These are phyloP conservation scores for Pulveroboletus sp. DNA, from an alignment of 768 basidiomycete genomes.

Conservation along the genomic window DNA sequence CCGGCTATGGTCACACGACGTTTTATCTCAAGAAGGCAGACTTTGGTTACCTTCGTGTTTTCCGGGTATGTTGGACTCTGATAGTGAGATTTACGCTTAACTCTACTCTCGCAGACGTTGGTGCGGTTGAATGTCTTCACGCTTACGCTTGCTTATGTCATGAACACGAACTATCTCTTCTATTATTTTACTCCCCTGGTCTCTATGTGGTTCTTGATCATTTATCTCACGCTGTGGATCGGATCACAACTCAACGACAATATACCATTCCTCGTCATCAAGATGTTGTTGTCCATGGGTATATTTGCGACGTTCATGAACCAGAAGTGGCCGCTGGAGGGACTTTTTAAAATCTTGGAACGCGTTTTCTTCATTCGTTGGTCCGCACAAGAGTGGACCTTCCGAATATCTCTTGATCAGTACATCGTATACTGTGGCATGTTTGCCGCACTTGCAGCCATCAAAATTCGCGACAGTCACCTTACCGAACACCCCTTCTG, in stretches of 20 bases:
- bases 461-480: conserved; percentile 70
- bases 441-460: conserved; percentile 65
- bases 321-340: conserved; percentile 56
- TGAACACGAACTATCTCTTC: conserved; percentile 88
- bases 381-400: conserved; percentile 84
- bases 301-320: conserved; percentile 64
- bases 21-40: conserved; percentile 90
- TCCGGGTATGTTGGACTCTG: conserved; percentile 45
- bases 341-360: conserved; percentile 58
- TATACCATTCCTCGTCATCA: conserved; percentile 59
- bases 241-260: conserved; percentile 73
- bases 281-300: conserved; percentile 62
- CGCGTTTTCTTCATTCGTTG: conserved; percentile 71
- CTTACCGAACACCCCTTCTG: conserved; percentile 68
- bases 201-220: conserved; percentile 84
- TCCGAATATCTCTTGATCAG: conserved; percentile 84
- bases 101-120: conserved; percentile 46
- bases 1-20: conserved; percentile 84
- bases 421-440: conserved; percentile 89
- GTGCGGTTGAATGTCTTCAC: conserved; percentile 83
- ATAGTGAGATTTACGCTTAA: not conserved
- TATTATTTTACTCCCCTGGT: conserved; percentile 92
- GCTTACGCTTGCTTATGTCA: conserved; percentile 76
- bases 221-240: conserved; percentile 72
- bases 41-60: conserved; percentile 72